phyloP scores from a whole-genome alignment of 441 rosid species.

The Populus hybrid region DNA sequence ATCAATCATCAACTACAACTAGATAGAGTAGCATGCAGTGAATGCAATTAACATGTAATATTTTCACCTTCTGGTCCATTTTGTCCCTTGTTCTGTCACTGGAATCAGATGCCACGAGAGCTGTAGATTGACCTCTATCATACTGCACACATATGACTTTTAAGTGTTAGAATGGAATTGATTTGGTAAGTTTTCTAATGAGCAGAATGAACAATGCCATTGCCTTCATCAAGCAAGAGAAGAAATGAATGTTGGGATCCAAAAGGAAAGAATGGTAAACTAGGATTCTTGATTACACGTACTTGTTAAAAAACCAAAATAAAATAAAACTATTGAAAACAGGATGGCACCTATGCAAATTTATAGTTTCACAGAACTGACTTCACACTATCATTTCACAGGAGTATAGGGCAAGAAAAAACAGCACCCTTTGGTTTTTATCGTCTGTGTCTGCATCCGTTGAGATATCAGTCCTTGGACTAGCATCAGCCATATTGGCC shows the following conservation, averaged over 20 bases:
- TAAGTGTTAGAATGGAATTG: conserved; percentile 19
- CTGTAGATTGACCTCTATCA: conserved; percentile 51
- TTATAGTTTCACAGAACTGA: not conserved
- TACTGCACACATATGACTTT: conserved; percentile 43
- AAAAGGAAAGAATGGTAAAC: not conserved
- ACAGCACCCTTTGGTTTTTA: conserved; percentile 64
- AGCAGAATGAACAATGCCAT: not conserved
- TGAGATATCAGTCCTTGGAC: conserved; percentile 89
- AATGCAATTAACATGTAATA: conserved; percentile 3
- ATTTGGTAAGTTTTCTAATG: not conserved
- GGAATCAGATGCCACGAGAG: conserved; percentile 64
- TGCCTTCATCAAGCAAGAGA: not conserved
- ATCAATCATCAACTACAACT: conserved; percentile 19
- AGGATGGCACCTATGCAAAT: not conserved
- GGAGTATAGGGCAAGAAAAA: conserved; percentile 4
- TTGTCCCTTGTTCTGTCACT: conserved; percentile 89
- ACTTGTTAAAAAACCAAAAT: not conserved
- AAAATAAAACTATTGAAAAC: not conserved
- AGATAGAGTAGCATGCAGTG: conserved; percentile 1
- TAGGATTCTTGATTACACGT: not conserved
- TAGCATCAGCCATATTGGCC: conserved; percentile 71
- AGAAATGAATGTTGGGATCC: conserved; percentile 1
- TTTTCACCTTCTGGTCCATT: conserved; percentile 85
- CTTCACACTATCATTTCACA: not conserved
- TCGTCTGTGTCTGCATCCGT: conserved; percentile 87